Evolutionary conservation across 1,139 yeast genomes (phyloP).

Genomic region (Yamadazyma friedrichii): DNA sequence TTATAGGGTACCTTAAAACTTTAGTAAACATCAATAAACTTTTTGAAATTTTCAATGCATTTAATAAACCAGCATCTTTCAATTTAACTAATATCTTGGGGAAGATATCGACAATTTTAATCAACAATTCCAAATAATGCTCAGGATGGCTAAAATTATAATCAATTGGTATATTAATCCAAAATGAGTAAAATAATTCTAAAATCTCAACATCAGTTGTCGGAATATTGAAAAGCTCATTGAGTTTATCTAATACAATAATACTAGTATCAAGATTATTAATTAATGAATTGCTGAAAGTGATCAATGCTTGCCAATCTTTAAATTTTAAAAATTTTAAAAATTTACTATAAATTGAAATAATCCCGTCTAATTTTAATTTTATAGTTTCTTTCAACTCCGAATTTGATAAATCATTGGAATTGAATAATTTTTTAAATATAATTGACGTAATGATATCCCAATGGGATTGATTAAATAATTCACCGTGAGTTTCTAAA

Average conservation of each 20-base stretch:
- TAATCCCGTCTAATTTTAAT: slow-evolving; percentile 58
- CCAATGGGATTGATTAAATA: slow-evolving; percentile 52
- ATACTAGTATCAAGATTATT: slow-evolving; percentile 44
- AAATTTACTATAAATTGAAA: slow-evolving; percentile 48
- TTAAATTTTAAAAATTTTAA: slow-evolving; percentile 14
- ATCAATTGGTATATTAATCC: slow-evolving; percentile 60
- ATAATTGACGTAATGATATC: slow-evolving; percentile 51
- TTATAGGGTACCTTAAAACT: slow-evolving; percentile 66
- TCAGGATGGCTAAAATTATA: slow-evolving; percentile 53
- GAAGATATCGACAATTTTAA: slow-evolving; percentile 51
- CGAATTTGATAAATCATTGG: slow-evolving; percentile 8
- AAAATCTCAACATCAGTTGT: slow-evolving; percentile 24
- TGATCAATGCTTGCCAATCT: slow-evolving; percentile 54
- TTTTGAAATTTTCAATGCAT: slow-evolving; percentile 32
- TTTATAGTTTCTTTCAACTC: slow-evolving; percentile 60
- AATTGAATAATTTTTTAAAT: slow-evolving; percentile 30
- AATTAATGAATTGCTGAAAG: slow-evolving; percentile 37
- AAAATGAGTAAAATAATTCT: slow-evolving; percentile 53
- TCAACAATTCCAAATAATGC: slow-evolving; percentile 55
- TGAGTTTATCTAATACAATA: slow-evolving; percentile 52
- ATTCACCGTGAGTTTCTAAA: slow-evolving; percentile 71
- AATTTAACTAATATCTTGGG: slow-evolving; percentile 39
- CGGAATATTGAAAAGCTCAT: slow-evolving; percentile 35
- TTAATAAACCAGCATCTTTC: slow-evolving; percentile 24
- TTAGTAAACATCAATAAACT: slow-evolving; percentile 52